Evolutionary conservation across 306 rosid species (phyloP), one percentile per base, ranked within the genome.

Genomic region (Cucumis melo): DNA sequence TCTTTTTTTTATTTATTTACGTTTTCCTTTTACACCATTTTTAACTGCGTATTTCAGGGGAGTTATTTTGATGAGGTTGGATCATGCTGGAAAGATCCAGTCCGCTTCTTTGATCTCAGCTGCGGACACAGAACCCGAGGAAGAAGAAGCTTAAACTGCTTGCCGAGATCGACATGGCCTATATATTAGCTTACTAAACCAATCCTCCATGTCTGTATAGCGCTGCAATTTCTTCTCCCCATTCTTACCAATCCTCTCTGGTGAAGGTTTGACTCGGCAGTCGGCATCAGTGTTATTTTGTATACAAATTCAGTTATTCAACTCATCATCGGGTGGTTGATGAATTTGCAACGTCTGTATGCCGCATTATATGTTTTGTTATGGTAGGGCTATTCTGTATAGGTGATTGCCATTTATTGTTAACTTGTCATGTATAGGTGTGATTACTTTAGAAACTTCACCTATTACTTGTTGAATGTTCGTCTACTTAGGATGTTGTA

Each of bases 1-100:
- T 20, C 41, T 38, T 65, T 7, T 15, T 61, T 29, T 50, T 27
- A 2, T 27, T 13, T 4, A 24, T 6, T 17, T 1, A 38, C 12
- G 57, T 38, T 10, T 62, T 54, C n/a, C 68, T 71, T 46, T 61
- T 41, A 21, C 11, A 5, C 2, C 7, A 39, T 5, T 50, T 53
- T 20, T 19, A 20, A 44, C 46, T 20, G 10, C 9, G 15, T 23
- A 55, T 64, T 72, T 74, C 80, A 94, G 99, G 89, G 99, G 97
- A 73, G 98, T 94, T 71, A 94, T 92, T 79, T 86, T 94, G 84
- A 92, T 94, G 99, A 84, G 93, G 77, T 90, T 94, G 19, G 96
- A 92, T 83, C 82, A 89, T 78, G 84, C 91, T 53, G 99, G 99
- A 85, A 94, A 92, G 92, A 88, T 94, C 82, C 99, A 90, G 82